phyloP scores from a whole-genome alignment of 2,329 filamentous ascomycete species.

The Colletotrichum tropicicola region DNA sequence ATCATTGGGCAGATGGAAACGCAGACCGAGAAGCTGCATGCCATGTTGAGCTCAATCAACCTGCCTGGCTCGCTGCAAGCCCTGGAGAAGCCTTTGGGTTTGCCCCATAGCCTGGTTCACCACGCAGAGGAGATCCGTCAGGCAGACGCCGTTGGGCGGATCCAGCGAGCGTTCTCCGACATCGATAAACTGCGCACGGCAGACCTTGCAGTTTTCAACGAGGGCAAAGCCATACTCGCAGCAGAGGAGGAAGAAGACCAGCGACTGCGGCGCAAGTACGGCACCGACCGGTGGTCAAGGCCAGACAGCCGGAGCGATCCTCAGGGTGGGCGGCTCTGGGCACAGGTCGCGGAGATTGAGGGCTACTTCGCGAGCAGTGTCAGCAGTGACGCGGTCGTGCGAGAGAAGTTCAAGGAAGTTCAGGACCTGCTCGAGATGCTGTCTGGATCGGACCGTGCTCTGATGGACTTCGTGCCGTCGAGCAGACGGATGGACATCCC shows the following conservation, averaged over 20 bases:
- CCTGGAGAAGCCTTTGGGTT: conserved; percentile 89
- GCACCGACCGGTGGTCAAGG: conserved; percentile 86
- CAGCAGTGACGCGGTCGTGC: conserved; percentile 69
- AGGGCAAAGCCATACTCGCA: conserved; percentile 80
- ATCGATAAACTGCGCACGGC: conserved; percentile 88
- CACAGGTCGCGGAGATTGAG: conserved; percentile 80
- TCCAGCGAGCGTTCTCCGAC: conserved; percentile 85
- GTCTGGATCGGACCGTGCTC: conserved; percentile 79
- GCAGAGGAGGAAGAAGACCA: conserved; percentile 88
- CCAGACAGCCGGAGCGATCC: conserved; percentile 75
- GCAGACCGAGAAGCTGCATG: conserved; percentile 82
- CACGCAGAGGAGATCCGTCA: conserved; percentile 96
- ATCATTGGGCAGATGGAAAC: conserved; percentile 87
- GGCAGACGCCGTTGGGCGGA: conserved; percentile 81
- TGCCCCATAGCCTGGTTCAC: conserved; percentile 85
- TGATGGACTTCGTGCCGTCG: conserved; percentile 90
- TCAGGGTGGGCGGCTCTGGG: conserved; percentile 74
- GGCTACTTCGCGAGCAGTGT: conserved; percentile 79
- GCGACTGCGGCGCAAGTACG: conserved; percentile 77
- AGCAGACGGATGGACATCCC: conserved; percentile 83
- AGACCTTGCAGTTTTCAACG: conserved; percentile 81
- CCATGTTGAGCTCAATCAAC: conserved; percentile 82
- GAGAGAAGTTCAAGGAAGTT: conserved; percentile 80
- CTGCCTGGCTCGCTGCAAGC: conserved; percentile 93
- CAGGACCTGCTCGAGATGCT: conserved; percentile 80